Evolutionary conservation across 805 yeast species (phyloP), one percentile per base, ranked within the genome.

Genomic region (Yamadazyma takamatsuzukensis): DNA sequence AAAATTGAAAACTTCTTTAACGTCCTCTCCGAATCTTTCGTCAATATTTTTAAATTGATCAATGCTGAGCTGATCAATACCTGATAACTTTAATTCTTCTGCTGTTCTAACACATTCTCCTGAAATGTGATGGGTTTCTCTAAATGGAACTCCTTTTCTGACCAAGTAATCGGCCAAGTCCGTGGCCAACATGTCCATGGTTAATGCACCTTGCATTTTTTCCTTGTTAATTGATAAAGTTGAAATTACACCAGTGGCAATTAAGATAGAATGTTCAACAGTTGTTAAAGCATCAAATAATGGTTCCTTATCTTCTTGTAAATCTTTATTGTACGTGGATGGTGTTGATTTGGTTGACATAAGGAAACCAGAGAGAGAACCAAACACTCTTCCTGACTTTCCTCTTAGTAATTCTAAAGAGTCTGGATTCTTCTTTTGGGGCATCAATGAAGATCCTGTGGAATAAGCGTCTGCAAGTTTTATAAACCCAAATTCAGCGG

Each of bases 261-360:
- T 93, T 44, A 85, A 71, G 29, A 89, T 74, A 1, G 97, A 93
- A 64, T 93, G 97, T 49, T 87, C 95, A 15, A 90, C 94, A 1
- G 98, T 90, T 31, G 77, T 69, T 57, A 93, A 64, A 45, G 84
- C 78, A 63, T 93, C 99, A 52, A 93, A 93, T 43, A 93, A 69
- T n/a, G 99, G 96, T 63, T 93, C 99, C 61, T 93, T 93, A 62
- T 93, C 99, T 63, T 93, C 99, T 68, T 93, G 99, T 82, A 93
- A 81, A 60, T 93, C 99, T 67, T 93, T 93, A 69, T 93, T 88
- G 63, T 93, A 93, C 14, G 97, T 86, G 9, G 97, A 89, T 24
- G 99, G 99, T 41, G 90, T 86, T n/a, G 95, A 88, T 64, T 93
- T 93, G 51, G 87, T 71, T 15, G 95, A 79, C 96, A 93, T 93